Conservation (phyloP, 768 basidiomycete genomes). For the Antrodiella citrinella region DNA sequence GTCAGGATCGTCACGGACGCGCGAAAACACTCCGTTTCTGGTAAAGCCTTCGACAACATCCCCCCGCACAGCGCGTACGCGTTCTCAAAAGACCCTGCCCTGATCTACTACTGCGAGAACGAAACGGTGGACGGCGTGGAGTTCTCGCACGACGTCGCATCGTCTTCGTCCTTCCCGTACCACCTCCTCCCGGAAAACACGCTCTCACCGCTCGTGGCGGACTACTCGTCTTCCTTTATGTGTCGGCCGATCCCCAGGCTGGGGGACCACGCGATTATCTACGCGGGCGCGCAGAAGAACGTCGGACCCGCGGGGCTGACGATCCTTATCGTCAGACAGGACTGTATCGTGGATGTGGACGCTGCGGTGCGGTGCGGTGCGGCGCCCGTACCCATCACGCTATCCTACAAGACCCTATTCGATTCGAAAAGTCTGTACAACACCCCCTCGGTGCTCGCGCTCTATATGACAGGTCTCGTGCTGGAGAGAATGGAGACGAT, state of each 20-base stretch:
- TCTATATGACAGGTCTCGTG: conserved; percentile 87
- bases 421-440: conserved; percentile 78
- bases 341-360: conserved; percentile 87
- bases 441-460: conserved; percentile 86
- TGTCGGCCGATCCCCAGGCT: conserved; percentile 84
- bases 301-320: conserved; percentile 91
- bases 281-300: conserved; percentile 98
- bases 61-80: conserved; percentile 62
- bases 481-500: conserved; percentile 57
- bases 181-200: conserved; percentile 48
- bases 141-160: conserved; percentile 53
- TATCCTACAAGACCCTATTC: conserved; percentile 79
- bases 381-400: conserved; percentile 63
- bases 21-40: conserved; percentile 50
- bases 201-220: conserved; percentile 81
- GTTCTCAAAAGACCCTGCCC: conserved; percentile 75
- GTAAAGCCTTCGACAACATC: conserved; percentile 71
- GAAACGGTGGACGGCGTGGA: conserved; percentile 96
- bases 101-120: conserved; percentile 99
- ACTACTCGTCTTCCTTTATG: conserved; percentile 97
- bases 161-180: conserved; percentile 74
- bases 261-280: conserved; percentile 88
- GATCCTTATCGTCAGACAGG: conserved; percentile 89
- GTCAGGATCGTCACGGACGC: conserved; percentile 71
- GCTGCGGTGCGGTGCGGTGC: conserved; percentile 69